phyloP scores from a whole-genome alignment of 2,329 filamentous ascomycete species.

The Tolypocladium album region DNA sequence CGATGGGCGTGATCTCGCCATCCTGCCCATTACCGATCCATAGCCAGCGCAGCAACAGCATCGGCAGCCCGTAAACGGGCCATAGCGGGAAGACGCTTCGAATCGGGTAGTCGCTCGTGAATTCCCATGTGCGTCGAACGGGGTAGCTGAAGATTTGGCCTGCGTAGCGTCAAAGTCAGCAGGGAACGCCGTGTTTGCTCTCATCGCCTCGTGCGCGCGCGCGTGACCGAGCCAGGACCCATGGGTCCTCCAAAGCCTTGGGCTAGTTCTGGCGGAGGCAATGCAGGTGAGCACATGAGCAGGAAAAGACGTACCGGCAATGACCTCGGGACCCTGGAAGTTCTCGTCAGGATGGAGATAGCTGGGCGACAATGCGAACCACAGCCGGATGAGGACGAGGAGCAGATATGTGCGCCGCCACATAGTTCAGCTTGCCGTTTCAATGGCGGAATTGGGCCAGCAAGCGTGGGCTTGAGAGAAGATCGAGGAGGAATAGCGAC shows the following conservation, averaged over 20 bases:
- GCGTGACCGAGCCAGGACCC: neutral
- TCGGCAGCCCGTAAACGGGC: constrained; percentile 88
- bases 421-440: constrained; percentile 40
- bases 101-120: constrained; percentile 77
- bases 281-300: neutral
- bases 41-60: constrained; percentile 86
- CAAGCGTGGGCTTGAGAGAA: constrained; percentile 14
- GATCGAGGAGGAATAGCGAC: constrained; percentile 2
- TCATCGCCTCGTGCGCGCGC: neutral
- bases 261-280: neutral
- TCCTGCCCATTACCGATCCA: constrained; percentile 76
- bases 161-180: constrained; percentile 22
- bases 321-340: constrained; percentile 95
- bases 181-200: neutral
- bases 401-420: constrained; percentile 85
- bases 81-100: constrained; percentile 95
- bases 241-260: neutral
- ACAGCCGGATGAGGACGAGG: constrained; percentile 76
- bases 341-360: constrained; percentile 98
- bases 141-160: constrained; percentile 91
- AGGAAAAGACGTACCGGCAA: constrained; percentile 61
- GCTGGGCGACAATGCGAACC: constrained; percentile 88
- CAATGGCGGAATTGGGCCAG: constrained; percentile 8
- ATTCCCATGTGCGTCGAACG: constrained; percentile 89
- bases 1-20: constrained; percentile 67